Evolutionary conservation across 306 rosid species (phyloP).

Genomic region (Gastrolobium bilobum): DNA sequence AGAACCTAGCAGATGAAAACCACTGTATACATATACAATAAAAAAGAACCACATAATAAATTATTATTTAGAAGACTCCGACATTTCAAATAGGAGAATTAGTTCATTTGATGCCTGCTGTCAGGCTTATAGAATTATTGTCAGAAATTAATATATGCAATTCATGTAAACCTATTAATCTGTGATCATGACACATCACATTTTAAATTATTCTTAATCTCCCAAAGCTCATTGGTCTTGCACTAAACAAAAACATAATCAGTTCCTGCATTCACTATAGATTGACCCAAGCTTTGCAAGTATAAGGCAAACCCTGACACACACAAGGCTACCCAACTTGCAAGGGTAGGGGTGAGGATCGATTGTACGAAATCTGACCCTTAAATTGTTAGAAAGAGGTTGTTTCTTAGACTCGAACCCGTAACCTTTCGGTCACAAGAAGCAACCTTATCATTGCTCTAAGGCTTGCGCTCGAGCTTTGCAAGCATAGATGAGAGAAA

Average conservation of each 20-base stretch:
- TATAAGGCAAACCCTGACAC: background rate
- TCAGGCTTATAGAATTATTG: constrained; percentile 34
- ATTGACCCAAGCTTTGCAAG: background rate
- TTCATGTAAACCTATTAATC: constrained; percentile 12
- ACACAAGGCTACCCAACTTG: too few species aligned
- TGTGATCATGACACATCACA: background rate
- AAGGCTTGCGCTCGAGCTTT: too few species aligned
- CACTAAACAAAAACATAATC: background rate
- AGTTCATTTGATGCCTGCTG: constrained; percentile 18
- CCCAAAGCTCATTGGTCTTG: constrained; percentile 28
- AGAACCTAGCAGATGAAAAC: background rate
- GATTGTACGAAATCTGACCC: too few species aligned
- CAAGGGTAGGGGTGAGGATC: too few species aligned
- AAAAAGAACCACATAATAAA: background rate
- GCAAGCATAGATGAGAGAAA: constrained; percentile 3
- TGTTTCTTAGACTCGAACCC: too few species aligned
- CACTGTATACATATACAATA: background rate
- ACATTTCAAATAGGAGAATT: constrained; percentile 27
- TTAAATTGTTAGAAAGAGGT: too few species aligned
- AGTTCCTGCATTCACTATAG: constrained; percentile 17
- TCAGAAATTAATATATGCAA: constrained; percentile 22
- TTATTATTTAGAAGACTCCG: background rate
- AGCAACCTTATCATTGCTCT: too few species aligned
- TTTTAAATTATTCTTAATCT: constrained; percentile 1
- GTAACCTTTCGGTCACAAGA: too few species aligned